phyloP scores from a whole-genome alignment of 257 asterid genomes.

The Nicotiana knightiana region DNA sequence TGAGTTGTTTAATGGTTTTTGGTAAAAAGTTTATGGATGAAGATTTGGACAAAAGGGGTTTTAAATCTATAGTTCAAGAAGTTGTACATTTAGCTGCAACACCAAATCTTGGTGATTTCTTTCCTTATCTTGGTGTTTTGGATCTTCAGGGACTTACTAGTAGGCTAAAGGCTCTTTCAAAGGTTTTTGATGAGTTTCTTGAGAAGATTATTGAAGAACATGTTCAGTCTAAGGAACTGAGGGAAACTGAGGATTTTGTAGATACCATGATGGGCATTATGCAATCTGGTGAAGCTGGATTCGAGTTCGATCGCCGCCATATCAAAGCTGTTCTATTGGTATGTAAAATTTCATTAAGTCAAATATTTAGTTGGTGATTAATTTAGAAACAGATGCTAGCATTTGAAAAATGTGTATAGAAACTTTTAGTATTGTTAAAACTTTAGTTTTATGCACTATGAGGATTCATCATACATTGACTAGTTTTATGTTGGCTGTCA shows the following conservation, averaged over 20 bases:
- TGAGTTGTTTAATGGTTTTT: constrained; percentile 23
- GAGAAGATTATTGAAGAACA: constrained; percentile 18
- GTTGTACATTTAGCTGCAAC: not conserved
- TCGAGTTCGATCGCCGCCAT: constrained; percentile 13
- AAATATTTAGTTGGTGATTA: not conserved
- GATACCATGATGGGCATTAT: constrained; percentile 17
- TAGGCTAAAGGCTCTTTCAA: constrained; percentile 4
- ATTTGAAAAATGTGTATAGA: not conserved
- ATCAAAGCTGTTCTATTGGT: constrained; percentile 21
- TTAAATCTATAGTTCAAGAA: constrained; percentile 14
- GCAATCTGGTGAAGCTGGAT: constrained; percentile 17
- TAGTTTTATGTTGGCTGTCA: not conserved
- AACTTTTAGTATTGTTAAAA: not conserved
- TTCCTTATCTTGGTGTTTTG: constrained; percentile 18
- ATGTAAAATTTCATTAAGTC: not conserved
- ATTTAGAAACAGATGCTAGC: not conserved
- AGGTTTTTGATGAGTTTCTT: constrained; percentile 12
- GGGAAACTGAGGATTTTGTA: constrained; percentile 13
- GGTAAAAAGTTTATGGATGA: constrained; percentile 20
- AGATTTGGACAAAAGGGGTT: constrained; percentile 12
- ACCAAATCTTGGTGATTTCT: constrained; percentile 22
- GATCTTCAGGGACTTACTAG: constrained; percentile 21
- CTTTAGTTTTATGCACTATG: not conserved
- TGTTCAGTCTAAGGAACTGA: not conserved
- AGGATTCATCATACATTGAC: not conserved